Base-by-base conservation (phyloP, 176 grass and related monocot genomes). In the Olyra latifolia region DNA sequence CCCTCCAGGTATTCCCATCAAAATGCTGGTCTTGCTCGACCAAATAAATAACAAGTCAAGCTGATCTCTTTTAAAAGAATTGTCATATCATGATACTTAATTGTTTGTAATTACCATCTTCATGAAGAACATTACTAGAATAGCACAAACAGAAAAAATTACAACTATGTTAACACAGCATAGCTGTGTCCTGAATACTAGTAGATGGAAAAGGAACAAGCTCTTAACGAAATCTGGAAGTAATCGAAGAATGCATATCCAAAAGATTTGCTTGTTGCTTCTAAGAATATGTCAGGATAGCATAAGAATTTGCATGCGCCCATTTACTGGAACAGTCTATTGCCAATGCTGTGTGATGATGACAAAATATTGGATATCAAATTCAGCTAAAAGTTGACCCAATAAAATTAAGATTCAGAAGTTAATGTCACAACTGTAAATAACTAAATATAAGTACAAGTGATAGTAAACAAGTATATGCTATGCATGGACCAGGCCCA, bases 1-100 rank as follows among this genome's bases (percentile, higher is more conserved):
- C 96, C 81, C 88, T 91, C 96, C 96, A 99, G 29, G 96, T 95
- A 80, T 81, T 91, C 72, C 90, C 91, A 77, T 90, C 84, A 81
- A 83, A 89, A 86, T 83, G 64, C 54, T 83, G 66, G 23, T 89
- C 92, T 92, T 99, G 77, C 13, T 77, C 30, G 72, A 83, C 52
- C 44, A 78, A 83, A 87, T 43, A 62, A 72, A 24, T 54, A 57
- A 74, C 22, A 83, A 80, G n/a, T 75, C 39, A 74, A 42, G 71
- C 30, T 58, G 13, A 61, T 4, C 42, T 29, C 14, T 67, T 66
- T 27, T n/a, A n/a, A 19, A 48, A 27, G 17, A 62, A 17, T 66
- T 57, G 42, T 0, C 67, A 78, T 22, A 58, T 11, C 20, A 69
- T 61, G 32, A 23, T 24, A 27, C 24, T 16, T 81, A n/a, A 56